Base-by-base conservation (phyloP, 495 filamentous ascomycete genomes). In the Lophiostoma macrostomum region DNA sequence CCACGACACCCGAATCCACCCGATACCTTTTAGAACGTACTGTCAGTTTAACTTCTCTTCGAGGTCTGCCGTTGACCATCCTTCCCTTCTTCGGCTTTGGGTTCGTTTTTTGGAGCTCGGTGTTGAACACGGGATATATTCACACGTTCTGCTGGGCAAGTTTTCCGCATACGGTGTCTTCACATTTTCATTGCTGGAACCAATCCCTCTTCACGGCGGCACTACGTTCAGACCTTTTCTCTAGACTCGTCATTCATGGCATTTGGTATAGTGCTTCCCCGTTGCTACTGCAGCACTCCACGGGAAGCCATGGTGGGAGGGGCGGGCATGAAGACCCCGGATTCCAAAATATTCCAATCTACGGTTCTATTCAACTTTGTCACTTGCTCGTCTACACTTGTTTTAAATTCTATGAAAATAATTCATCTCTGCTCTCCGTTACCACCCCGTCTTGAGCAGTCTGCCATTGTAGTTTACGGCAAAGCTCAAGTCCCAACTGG, bases 1-100 rank as follows among this genome's bases (percentile, higher is more conserved):
- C 10, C 19, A 30, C 11, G 27, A 27, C 32, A 30, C 46, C 37
- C 50, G 51, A 45, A 51, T 31, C 25, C 46, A 27, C 43, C 49
- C 50, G 55, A 62, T 53, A 62, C 53, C 48, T n/a, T 53, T 58
- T 51, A 52, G 52, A 45, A 57, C 48, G 30, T 58, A 53, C 59
- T 37, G 41, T 52, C 47, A 53, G 47, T 57, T 53, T 43, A 53
- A 44, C 30, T 61, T 47, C 28, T 56, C 46, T 51, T 54, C 53
- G 28, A 28, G 53, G 59, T 39, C 48, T 16, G 16, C 25, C 13
- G 42, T 11, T 8, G 59, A 36, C 58, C 53, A 38, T 43, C 53
- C 18, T 57, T 53, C 53, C 48, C 35, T 62, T 62, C 58, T 51
- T 42, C 50, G 28, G 25, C 44, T 58, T 56, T 37, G 48, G 31